phyloP scores from a whole-genome alignment of 371 early-diverging fungal genomes.

The Choanephora cucurbitarum region DNA sequence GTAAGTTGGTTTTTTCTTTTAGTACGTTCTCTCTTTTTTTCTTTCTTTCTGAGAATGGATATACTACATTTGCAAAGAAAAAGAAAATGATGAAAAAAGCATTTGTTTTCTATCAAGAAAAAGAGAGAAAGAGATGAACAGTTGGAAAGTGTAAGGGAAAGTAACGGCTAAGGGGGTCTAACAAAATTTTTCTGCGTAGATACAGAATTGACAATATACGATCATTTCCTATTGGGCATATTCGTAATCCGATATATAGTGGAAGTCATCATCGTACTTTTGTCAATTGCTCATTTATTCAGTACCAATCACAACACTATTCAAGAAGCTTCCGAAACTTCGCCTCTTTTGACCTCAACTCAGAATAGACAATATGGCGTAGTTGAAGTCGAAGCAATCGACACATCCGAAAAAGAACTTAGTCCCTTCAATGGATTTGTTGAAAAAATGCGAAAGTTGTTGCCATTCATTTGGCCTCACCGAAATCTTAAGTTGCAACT shows the following conservation, averaged over 20 bases:
- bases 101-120: not conserved
- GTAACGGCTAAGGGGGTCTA: no score
- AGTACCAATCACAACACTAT: slow-evolving; percentile 4
- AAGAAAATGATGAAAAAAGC: no score
- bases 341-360: slow-evolving; percentile 7
- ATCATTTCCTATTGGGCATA: slow-evolving; percentile 24
- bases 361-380: not conserved
- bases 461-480: slow-evolving; percentile 90
- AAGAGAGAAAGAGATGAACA: not conserved
- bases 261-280: slow-evolving; percentile 19
- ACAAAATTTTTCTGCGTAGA: slow-evolving; percentile 16
- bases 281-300: slow-evolving; percentile 33
- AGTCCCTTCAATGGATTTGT: slow-evolving; percentile 52
- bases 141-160: no score
- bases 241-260: slow-evolving; percentile 36
- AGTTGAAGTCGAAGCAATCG: no score
- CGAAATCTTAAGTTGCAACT: slow-evolving; percentile 63
- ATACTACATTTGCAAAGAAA: no score
- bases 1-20: slow-evolving; percentile 17
- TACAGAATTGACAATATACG: slow-evolving; percentile 35
- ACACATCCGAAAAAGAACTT: slow-evolving; percentile 24
- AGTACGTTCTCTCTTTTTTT: no score
- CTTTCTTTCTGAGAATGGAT: not conserved
- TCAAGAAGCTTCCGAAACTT: slow-evolving; percentile 3
- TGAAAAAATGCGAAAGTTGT: slow-evolving; percentile 59